A percentile compares a stretch with the other conserved stretches of the same genome.
Evolutionary conservation across 2,329 filamentous ascomycete species (phyloP).

Genomic region (Cyphellophora attinorum): DNA sequence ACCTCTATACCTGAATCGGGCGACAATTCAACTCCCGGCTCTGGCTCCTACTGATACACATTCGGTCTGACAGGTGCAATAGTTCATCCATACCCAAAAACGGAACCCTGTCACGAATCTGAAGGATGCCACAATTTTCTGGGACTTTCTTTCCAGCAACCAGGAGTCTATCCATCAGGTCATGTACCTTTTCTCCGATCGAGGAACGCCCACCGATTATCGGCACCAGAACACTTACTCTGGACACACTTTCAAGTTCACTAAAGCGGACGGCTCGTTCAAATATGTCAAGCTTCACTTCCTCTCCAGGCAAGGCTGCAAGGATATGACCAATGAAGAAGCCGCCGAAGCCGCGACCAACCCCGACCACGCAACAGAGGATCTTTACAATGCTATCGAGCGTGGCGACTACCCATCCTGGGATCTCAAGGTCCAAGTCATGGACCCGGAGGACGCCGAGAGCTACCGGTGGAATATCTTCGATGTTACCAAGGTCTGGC

Average conservation of each 20-base stretch:
- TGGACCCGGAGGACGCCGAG: conserved; percentile 53
- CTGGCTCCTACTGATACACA: conserved; percentile 36
- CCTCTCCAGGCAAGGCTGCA: conserved; percentile 53
- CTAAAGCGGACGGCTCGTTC: conserved; percentile 55
- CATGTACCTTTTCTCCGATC: conserved; percentile 57
- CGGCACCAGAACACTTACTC: conserved; percentile 60
- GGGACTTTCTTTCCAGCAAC: conserved; percentile 50
- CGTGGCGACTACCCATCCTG: conserved; percentile 53
- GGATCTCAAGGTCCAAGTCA: conserved; percentile 55
- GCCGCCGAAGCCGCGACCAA: conserved; percentile 44
- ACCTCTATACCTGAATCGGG: conserved; percentile 40
- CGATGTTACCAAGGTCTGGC: conserved; percentile 63
- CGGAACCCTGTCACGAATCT: conserved; percentile 62
- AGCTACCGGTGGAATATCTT: conserved; percentile 55
- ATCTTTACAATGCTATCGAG: conserved; percentile 55
- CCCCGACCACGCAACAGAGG: conserved; percentile 54
- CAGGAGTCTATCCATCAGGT: conserved; percentile 8
- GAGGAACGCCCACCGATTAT: conserved; percentile 56
- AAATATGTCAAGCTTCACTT: conserved; percentile 58
- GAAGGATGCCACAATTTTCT: conserved; percentile 61
- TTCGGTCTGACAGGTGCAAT: too few species aligned
- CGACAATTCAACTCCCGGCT: conserved; percentile 40
- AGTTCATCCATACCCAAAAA: conserved; percentile 68
- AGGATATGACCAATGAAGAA: conserved; percentile 51
- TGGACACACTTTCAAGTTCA: conserved; percentile 58